Evolutionary conservation across 805 yeast species (phyloP), one percentile per base, ranked within the genome.

Genomic region (Candida hungchunana): DNA sequence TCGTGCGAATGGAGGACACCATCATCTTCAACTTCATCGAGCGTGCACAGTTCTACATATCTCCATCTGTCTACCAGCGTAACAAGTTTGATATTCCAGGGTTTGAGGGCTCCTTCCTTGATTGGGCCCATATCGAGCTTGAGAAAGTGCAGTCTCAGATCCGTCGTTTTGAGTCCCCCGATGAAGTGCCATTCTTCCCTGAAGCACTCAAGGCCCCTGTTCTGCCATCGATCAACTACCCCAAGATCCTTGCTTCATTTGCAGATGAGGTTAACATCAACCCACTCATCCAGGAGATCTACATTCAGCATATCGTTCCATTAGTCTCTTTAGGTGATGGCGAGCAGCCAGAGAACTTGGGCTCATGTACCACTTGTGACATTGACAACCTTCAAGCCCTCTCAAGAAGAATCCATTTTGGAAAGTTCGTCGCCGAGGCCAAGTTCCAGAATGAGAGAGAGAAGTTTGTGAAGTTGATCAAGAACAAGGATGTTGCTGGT

Each of bases 351-450:
- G 96, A 88, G 55, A 93, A 89, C 59, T 67, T 78, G 37, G 98
- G 98, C 2, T 82, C 95, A 18, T 85, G 93, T 26, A 80, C 95
- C 4, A 66, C 77, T 26, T 69, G 86, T 44, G 98, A 93, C 56
- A 83, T 90, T 39, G 95, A 84, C 47, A 77, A 83, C 47, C 69
- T 93, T 47, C 96, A 93, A 60, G 81, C 95, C 5, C 63, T 93
- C 29, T 83, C 95, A 7, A 71, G 98, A 52, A 73, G 98, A 56
- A 86, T 93, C 48, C 98, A 93, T 62, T 93, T 90, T 63, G 98
- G 98, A 32, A 85, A 84, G 62, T 93, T 90, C 67, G 98, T 93
- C 8, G 98, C 98, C 5, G 98, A 93, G 59, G 83, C 96, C 29
- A 93, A 93, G 62, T 93, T 77, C 60, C 79, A 71, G 50, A 64